A percentile compares a stretch with the other conserved stretches of the same genome.
These are phyloP conservation scores for Bryopsis sp. DNA, from an alignment of 139 green algal species.

Conservation along the genomic window DNA sequence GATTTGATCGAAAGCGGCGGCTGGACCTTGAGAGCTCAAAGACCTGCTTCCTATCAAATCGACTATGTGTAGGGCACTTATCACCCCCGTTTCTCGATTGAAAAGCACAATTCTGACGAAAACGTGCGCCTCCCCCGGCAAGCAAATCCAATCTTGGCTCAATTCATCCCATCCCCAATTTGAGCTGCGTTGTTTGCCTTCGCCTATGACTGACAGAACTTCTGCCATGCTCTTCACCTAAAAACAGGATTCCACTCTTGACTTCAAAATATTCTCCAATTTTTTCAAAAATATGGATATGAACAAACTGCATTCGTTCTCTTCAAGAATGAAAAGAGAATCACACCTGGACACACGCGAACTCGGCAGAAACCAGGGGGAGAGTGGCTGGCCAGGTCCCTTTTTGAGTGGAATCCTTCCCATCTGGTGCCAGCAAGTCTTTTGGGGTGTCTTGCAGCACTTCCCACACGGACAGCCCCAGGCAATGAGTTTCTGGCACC, in stretches of 20 bases:
- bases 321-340: no score
- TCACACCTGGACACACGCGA: neutral
- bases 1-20: neutral
- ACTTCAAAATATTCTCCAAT: no score
- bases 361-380: neutral
- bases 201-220: neutral
- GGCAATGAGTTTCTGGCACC: no score
- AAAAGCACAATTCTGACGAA: neutral
- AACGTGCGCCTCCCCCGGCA: neutral
- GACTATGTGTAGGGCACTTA: neutral
- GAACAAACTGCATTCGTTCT: no score
- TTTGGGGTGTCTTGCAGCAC: no score
- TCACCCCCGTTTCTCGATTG: no score
- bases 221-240: neutral
- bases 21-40: neutral
- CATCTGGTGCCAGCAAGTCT: no score
- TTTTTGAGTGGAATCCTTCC: no score
- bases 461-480: no score
- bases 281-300: no score
- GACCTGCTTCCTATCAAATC: neutral
- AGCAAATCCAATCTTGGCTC: neutral
- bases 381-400: neutral
- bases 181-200: neutral
- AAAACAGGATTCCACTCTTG: no score
- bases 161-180: neutral